Base-by-base conservation (phyloP, 2,329 filamentous ascomycete species). In the Daldinia sp. region DNA sequence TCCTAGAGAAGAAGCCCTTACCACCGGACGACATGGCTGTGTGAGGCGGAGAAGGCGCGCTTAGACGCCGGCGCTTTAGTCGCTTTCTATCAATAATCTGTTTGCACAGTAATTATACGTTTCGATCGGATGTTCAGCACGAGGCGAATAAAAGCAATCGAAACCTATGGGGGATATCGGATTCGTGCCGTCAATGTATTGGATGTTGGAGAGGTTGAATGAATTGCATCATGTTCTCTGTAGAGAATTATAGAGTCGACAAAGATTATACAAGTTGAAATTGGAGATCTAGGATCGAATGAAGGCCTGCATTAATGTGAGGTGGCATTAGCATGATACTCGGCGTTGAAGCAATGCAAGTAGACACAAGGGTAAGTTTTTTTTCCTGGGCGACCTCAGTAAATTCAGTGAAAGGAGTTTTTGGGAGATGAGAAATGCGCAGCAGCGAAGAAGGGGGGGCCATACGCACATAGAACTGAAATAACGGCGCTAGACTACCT, bases 1-100 rank as follows among this genome's bases (percentile, higher is more conserved):
- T 91, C 75, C 93, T 87, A 73, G 92, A 93, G 81, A 97, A 97
- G 82, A 97, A 93, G 75, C 87, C 85, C 75, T 88, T 90, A 74
- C 84, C 84, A 72, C 80, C 80, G 58, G 92, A 93, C 68, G 91
- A 93, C 82, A 34, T 56, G 55, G 56, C 39, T 45, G 39, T 13
- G 39, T 45, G 21, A 25, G 39, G 39, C 59, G 45, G 60, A 41
- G 55, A 52, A 49, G 59, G 66, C 65, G 69, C 70, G 68, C 64
- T 71, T 52, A 68, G 61, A 72, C 71, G 71, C 69, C 69, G 59
- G 63, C 66, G 61, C 67, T 68, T 69, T 61, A 61, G 68, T 69
- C 60, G 60, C 61, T 61, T 59, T 66, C 58, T 64, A 63, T 56
- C 52, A 57, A 69, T 58, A 35, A 48, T 17, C 32, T 56, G 53